Base-by-base conservation (phyloP, 1,284 basidiomycete genomes). In the Hymenochaete sp. region DNA sequence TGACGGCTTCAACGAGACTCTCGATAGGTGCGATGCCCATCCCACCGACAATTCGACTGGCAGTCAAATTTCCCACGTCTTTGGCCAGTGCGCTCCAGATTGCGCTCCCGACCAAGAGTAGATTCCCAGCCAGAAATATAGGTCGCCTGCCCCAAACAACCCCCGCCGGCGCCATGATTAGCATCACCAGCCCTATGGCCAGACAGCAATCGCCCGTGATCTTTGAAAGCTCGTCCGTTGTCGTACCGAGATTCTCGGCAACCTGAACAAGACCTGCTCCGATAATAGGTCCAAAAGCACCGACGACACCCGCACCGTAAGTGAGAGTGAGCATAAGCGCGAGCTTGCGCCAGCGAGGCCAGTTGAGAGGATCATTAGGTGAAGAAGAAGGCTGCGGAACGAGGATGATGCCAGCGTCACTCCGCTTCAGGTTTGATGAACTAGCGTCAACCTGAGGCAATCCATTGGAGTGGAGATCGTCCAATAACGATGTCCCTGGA, bases 351-450 rank as follows among this genome's bases (percentile, higher is more conserved):
- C 53, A 56, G 16, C 25, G 33, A 8, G 53, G 55, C 55, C 55
- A 56, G 36, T 56, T 55, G 22, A 56, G 35, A 2, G 55, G 55
- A 31, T 56, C 55, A 38, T 53, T 55, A 10, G 52, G 52, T 11
- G 54, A 53, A 25, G 53, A 51, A 9, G 49, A 51, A 22, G 53
- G 54, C 41, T 54, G 53, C 13, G 54, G 55, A 29, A 56, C 50
- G 22, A 56, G 53, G 16, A 55, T 51, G 33, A 53, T 52, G 29
- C 52, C 52, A n/a, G 46, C 33, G 31, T 51, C 51, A n/a, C 29
- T 42, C 16, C 52, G 52, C 38, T 51, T 53, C 13, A 53, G 31
- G 29, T 48, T 18, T 3, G 45, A 24, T 10, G 26, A 38, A 3
- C 29, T 37, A 14, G 42, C 26, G 14, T 45, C 36, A 26, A 24